A percentile compares a stretch with the other conserved stretches of the same genome.
These are phyloP conservation scores for Corynespora cassiicola DNA, from an alignment of 2,329 filamentous ascomycete species.

Conservation along the genomic window DNA sequence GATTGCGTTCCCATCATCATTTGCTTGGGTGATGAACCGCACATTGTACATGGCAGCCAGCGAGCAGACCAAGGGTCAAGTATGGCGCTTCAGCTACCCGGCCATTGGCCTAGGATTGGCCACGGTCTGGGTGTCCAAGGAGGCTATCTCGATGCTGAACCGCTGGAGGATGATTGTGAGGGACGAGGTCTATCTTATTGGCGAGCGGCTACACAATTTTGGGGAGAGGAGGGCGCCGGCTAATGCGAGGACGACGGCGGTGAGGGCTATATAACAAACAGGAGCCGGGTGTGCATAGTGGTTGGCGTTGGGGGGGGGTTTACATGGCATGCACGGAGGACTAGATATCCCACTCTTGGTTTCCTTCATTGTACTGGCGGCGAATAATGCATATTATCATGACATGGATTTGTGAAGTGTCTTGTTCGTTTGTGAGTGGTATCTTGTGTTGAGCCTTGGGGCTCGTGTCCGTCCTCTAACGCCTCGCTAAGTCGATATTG, in stretches of 20 bases:
- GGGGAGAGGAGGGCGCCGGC: constrained; percentile 59
- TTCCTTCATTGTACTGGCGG: too few species aligned
- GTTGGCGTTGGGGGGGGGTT: too few species aligned
- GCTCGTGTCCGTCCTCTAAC: too few species aligned
- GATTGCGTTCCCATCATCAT: constrained; percentile 67
- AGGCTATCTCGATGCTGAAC: constrained; percentile 64
- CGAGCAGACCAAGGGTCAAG: constrained; percentile 54
- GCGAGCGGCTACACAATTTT: constrained; percentile 94
- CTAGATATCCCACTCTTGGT: too few species aligned
- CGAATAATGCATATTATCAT: too few species aligned
- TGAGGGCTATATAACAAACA: too few species aligned
- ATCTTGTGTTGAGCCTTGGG: too few species aligned
- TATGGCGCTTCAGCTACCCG: constrained; percentile 79
- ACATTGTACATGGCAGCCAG: constrained; percentile 49
- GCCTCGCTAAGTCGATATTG: too few species aligned
- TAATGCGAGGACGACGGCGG: neutral
- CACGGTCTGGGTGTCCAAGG: constrained; percentile 58
- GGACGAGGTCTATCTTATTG: constrained; percentile 96
- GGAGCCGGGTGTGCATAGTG: too few species aligned
- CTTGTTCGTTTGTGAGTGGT: too few species aligned
- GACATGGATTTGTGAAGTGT: too few species aligned
- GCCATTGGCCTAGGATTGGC: constrained; percentile 56
- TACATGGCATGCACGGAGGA: too few species aligned
- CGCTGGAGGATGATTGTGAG: constrained; percentile 82
- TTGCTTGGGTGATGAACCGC: constrained; percentile 62